These are phyloP conservation scores for Saccharomycopsis sp. DNA, from an alignment of 805 yeast genomes.

Conservation along the genomic window DNA sequence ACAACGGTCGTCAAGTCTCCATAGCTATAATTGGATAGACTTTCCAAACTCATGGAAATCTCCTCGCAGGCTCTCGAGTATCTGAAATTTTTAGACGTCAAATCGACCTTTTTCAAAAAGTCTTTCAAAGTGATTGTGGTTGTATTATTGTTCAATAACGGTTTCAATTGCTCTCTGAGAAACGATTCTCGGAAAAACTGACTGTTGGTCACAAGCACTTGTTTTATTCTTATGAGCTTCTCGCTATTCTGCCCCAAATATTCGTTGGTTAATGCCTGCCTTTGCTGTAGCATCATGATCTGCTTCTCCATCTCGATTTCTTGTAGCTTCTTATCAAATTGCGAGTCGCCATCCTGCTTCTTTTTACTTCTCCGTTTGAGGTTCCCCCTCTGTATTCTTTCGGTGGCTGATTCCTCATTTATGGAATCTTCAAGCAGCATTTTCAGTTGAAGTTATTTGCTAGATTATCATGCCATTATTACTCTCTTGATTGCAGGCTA, in stretches of 20 bases:
- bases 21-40: slow-evolving; percentile 2
- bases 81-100: slow-evolving; percentile 10
- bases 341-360: slow-evolving; percentile 21
- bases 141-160: slow-evolving; percentile 7
- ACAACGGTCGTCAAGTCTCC: slow-evolving; percentile 6
- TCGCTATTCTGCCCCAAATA: slow-evolving; percentile 3
- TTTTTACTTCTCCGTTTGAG: neutral
- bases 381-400: neutral
- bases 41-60: slow-evolving; percentile 8
- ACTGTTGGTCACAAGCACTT: slow-evolving; percentile 15
- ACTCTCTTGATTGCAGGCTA: no score
- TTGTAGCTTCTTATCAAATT: slow-evolving; percentile 40
- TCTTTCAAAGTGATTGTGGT: slow-evolving; percentile 5
- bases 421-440: neutral
- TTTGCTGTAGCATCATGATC: neutral
- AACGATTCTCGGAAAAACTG: slow-evolving; percentile 11
- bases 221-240: slow-evolving; percentile 8
- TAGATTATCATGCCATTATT: no score
- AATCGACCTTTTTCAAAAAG: slow-evolving; percentile 10
- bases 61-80: slow-evolving; percentile 12
- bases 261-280: neutral
- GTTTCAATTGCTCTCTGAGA: slow-evolving; percentile 14
- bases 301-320: slow-evolving; percentile 25
- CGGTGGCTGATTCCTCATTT: neutral
- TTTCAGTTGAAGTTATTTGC: neutral